Evolutionary conservation across 148 eudicot species (phyloP), one percentile per base, ranked within the genome.

Genomic region (Cornus kousa): DNA sequence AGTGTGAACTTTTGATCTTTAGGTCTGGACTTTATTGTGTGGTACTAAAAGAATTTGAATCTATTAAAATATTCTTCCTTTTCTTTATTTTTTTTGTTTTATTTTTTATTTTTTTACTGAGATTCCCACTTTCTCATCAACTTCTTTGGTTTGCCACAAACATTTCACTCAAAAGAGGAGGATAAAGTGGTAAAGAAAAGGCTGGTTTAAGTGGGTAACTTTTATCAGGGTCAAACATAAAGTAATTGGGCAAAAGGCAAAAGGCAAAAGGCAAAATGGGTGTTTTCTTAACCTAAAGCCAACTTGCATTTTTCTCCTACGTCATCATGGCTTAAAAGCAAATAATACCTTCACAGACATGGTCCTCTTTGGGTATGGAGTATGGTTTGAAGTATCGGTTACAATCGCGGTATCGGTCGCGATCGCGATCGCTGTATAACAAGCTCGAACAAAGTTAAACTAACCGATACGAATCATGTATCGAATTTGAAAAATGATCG

Each of bases 191-290:
- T 60, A 37, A 75, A 67, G 3, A 31, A 67, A 67, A 67, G 71
- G 79, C 70, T 76, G 68, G 55, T 74, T 37, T 43, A 43, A 17
- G 59, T 67, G 71, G 55, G 40, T 60, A 67, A 67, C 46, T 72
- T 76, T 76, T 76, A 67, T 28, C 72, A 76, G 79, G 72, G 79
- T 76, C 79, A 76, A 76, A 67, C 64, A 43, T 32, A 46, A 66
- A 66, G 79, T 67, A 43, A 31, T 67, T 67, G 72, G 60, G 62
- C 64, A 40, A 23, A 19, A 20, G 24, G 60, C 7, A 5, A 48
- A 39, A 24, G 60, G 62, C 64, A 40, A 23, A 19, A 20, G 24
- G 60, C 7, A 5, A 48, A 39, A 24, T 76, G 39, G 72, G 24
- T 9, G 22, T 75, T 75, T 62, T 3, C 35, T 65, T 2, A 40